These are phyloP conservation scores for Isoetes taiwanensis DNA, from an alignment of 75 land plant genomes.

Conservation along the genomic window DNA sequence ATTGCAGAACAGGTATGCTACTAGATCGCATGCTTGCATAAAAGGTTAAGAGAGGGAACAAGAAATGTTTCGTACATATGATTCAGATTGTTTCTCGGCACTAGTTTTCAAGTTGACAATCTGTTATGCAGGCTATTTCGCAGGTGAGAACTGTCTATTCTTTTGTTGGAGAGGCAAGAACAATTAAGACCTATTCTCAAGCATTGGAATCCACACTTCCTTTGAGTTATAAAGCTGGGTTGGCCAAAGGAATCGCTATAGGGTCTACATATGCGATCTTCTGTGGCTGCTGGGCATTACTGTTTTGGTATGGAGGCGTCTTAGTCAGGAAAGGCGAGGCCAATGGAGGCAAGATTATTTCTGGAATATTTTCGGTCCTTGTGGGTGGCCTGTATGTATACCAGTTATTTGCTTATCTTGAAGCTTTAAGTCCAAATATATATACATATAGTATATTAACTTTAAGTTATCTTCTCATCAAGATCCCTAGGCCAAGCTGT, in stretches of 20 bases:
- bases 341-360: constrained; percentile 79
- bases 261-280: constrained; percentile 75
- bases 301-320: constrained; percentile 44
- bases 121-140: constrained; percentile 4
- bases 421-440: too few relatives aligned
- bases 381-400: constrained; percentile 97
- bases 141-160: constrained; percentile 5
- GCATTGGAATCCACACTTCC: constrained; percentile 52
- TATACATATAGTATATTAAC: too few relatives aligned
- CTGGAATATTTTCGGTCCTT: constrained; percentile 82
- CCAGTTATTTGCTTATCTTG: too few relatives aligned
- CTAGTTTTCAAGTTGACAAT: neutral
- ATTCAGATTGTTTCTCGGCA: neutral
- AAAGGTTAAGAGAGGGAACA: too few relatives aligned
- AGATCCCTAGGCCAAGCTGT: constrained; percentile 79
- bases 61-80: too few relatives aligned
- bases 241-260: constrained; percentile 90
- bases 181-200: neutral
- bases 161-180: neutral
- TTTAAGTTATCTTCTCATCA: too few relatives aligned
- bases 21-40: too few relatives aligned
- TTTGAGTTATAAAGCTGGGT: constrained; percentile 74
- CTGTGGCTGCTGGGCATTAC: constrained; percentile 24
- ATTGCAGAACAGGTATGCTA: too few relatives aligned
- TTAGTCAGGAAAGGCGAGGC: constrained; percentile 17